Evolutionary conservation across 495 filamentous ascomycete genomes (phyloP).

Genomic region (Chaetomium cochliodes): DNA sequence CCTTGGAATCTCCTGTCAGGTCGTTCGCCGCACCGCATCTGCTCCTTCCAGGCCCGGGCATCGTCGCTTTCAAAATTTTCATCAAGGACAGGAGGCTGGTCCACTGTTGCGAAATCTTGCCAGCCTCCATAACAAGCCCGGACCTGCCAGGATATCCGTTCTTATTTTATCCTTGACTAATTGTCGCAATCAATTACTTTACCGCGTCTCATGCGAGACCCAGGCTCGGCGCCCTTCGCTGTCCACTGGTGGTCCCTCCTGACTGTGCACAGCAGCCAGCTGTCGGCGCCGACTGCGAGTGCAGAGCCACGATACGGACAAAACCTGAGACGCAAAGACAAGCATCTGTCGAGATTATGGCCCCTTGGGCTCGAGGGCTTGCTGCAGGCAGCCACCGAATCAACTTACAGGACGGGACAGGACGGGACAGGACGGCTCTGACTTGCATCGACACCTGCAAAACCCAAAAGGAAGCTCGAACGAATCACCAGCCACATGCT

Average conservation of each 20-base stretch:
- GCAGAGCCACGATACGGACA: not conserved
- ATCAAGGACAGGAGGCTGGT: not conserved
- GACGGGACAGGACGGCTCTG: not conserved
- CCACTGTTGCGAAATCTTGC: not conserved
- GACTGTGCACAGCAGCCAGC: not conserved
- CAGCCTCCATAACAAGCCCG: not conserved
- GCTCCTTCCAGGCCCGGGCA: no score
- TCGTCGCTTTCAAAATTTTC: no score
- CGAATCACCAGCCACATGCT: conserved; percentile 23
- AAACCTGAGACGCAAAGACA: not conserved
- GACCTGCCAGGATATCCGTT: not conserved
- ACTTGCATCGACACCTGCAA: conserved; percentile 18
- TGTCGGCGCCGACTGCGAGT: not conserved
- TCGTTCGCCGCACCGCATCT: not conserved
- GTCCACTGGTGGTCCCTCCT: not conserved
- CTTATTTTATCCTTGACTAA: not conserved
- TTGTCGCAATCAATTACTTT: no score
- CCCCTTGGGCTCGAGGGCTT: conserved; percentile 5
- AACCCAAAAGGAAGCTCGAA: conserved; percentile 11
- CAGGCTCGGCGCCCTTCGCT: no score
- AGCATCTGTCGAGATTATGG: conserved; percentile 5
- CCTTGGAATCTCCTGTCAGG: not conserved
- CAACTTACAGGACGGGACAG: conserved; percentile 12
- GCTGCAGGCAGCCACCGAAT: conserved; percentile 17
- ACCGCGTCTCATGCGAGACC: no score